Percentiles rank a stretch among this genome's conserved stretches.
Evolutionary conservation across 176 grass and related monocot genomes (phyloP).

Genomic region (Saccharum spontaneum): DNA sequence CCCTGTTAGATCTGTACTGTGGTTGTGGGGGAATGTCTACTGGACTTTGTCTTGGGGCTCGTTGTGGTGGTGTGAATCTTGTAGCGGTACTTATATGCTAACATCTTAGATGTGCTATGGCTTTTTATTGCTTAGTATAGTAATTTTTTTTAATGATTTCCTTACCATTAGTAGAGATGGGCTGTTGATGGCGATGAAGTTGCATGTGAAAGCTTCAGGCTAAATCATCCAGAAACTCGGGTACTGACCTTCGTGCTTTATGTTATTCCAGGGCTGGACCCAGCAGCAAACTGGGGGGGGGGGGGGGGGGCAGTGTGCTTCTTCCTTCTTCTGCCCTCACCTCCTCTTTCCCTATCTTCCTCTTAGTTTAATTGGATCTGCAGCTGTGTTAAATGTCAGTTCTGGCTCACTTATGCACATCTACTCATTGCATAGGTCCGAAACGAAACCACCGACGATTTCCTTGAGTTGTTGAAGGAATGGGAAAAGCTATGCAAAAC

Average conservation of each 20-base stretch:
- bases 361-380: background rate
- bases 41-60: conserved; percentile 86
- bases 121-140: conserved; percentile 33
- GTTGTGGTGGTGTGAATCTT: conserved; percentile 67
- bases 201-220: conserved; percentile 69
- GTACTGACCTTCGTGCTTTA: conserved; percentile 40
- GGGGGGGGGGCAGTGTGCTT: no score
- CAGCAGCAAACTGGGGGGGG: background rate
- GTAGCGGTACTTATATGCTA: conserved; percentile 51
- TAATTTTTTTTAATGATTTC: conserved; percentile 38
- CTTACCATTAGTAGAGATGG: conserved; percentile 65
- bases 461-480: conserved; percentile 75
- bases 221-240: conserved; percentile 83
- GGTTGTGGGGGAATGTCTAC: conserved; percentile 98
- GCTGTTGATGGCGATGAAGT: conserved; percentile 73
- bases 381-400: conserved; percentile 26
- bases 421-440: conserved; percentile 62
- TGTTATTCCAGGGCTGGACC: conserved; percentile 7
- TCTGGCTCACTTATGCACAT: conserved; percentile 10
- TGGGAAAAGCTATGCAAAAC: conserved; percentile 86
- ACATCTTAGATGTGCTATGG: conserved; percentile 30
- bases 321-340: background rate
- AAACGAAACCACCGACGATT: conserved; percentile 77
- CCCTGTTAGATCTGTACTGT: conserved; percentile 85
- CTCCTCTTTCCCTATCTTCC: no score